phyloP scores from a whole-genome alignment of 2,329 filamentous ascomycete species.

The Sarocladium brachiariae region DNA sequence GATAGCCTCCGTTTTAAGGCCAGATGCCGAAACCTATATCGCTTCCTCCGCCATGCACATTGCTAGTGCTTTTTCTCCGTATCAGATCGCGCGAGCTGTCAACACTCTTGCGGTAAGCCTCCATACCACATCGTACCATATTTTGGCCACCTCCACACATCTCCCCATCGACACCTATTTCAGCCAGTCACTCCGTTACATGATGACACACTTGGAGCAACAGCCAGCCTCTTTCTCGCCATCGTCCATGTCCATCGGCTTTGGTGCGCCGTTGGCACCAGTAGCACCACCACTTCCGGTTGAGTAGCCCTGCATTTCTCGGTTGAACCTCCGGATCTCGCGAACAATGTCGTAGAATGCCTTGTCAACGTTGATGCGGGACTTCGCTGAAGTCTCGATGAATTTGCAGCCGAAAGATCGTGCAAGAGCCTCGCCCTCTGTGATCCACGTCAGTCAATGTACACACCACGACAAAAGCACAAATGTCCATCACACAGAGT shows the following conservation, averaged over 20 bases:
- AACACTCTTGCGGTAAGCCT: constrained; percentile 4
- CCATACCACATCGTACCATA: neutral
- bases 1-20: neutral
- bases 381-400: constrained; percentile 98
- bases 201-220: constrained; percentile 80
- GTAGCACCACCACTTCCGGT: constrained; percentile 60
- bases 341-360: constrained; percentile 98
- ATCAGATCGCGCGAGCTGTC: neutral
- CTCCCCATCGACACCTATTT: neutral
- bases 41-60: neutral
- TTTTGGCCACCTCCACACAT: constrained; percentile 9
- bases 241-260: constrained; percentile 75
- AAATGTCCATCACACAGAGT: neutral
- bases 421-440: constrained; percentile 86
- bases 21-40: neutral
- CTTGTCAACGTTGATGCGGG: constrained; percentile 95
- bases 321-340: constrained; percentile 97
- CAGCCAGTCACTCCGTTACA: constrained; percentile 49
- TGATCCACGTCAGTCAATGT: constrained; percentile 8
- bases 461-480: neutral
- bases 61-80: neutral
- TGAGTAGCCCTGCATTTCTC: constrained; percentile 88
- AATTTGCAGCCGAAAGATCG: constrained; percentile 92
- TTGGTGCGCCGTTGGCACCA: constrained; percentile 52
- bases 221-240: constrained; percentile 65